These are phyloP conservation scores for Hordeum vulgare DNA, from an alignment of 176 grass and related monocot genomes.

Conservation along the genomic window DNA sequence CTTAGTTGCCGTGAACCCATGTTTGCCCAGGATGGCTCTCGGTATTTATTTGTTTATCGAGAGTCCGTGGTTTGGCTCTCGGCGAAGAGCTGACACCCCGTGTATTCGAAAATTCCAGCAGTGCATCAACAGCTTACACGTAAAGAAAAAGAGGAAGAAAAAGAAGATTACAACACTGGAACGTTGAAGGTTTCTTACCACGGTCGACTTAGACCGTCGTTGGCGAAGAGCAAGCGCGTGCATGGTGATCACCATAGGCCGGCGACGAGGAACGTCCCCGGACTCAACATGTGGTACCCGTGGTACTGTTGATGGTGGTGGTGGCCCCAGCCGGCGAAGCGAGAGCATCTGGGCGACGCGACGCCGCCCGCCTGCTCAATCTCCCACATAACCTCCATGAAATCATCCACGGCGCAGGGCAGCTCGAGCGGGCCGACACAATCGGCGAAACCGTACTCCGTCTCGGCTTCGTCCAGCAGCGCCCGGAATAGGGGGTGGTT, in stretches of 20 bases:
- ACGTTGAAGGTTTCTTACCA: no score
- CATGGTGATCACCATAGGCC: slow-evolving; percentile 6
- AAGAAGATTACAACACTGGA: neutral
- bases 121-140: neutral
- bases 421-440: slow-evolving; percentile 61
- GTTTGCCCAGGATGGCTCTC: no score
- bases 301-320: neutral
- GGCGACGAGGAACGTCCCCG: slow-evolving; percentile 30
- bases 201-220: neutral
- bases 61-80: no score
- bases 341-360: slow-evolving; percentile 20
- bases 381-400: slow-evolving; percentile 58
- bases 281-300: slow-evolving; percentile 51
- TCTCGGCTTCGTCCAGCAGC: slow-evolving; percentile 68
- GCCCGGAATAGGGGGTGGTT: slow-evolving; percentile 65
- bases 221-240: neutral
- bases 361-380: slow-evolving; percentile 41
- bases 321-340: slow-evolving; percentile 13
- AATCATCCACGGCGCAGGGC: slow-evolving; percentile 58
- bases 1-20: no score
- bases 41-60: no score
- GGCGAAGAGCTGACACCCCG: no score
- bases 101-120: no score
- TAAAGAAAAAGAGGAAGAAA: neutral
- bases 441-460: slow-evolving; percentile 52